A percentile compares a stretch with the other conserved stretches of the same genome.
These are phyloP conservation scores for Talaromyces piceae DNA, from an alignment of 2,329 filamentous ascomycete species.

Conservation along the genomic window DNA sequence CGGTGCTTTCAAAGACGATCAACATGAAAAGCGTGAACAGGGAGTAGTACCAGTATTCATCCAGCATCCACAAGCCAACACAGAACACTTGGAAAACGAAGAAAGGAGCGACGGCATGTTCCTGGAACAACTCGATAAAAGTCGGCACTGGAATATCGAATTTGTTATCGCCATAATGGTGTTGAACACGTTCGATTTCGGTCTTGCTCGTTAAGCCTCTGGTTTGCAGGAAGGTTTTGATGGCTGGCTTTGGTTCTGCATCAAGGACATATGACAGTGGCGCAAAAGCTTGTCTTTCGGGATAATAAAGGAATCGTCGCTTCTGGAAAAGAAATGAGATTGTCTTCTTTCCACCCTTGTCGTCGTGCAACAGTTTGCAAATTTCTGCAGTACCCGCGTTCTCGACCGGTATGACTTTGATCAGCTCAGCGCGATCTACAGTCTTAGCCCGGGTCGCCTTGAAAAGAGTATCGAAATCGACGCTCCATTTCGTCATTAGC, in stretches of 20 bases:
- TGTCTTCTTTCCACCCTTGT: constrained; percentile 64
- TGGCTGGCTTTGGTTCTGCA: constrained; percentile 68
- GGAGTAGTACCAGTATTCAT: constrained; percentile 99
- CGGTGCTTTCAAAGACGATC: constrained; percentile 93
- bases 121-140: constrained; percentile 92
- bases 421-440: constrained; percentile 68
- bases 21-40: constrained; percentile 99
- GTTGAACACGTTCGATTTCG: constrained; percentile 72
- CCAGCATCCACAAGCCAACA: constrained; percentile 94
- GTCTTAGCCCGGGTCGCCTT: constrained; percentile 65
- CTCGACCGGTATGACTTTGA: constrained; percentile 84
- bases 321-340: constrained; percentile 96
- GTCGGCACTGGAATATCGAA: constrained; percentile 97
- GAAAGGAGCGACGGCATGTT: constrained; percentile 96
- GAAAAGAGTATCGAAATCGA: constrained; percentile 74
- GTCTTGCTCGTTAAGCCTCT: constrained; percentile 65
- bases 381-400: constrained; percentile 90
- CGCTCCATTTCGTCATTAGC: constrained; percentile 97
- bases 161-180: constrained; percentile 92
- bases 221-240: constrained; percentile 71
- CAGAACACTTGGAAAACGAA: constrained; percentile 99
- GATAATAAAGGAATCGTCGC: constrained; percentile 82
- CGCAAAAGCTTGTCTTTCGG: constrained; percentile 64
- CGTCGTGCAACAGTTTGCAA: constrained; percentile 70
- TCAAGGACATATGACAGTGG: constrained; percentile 81